Conservation (phyloP, 495 filamentous ascomycete genomes). For the Neurospora tetraspora region DNA sequence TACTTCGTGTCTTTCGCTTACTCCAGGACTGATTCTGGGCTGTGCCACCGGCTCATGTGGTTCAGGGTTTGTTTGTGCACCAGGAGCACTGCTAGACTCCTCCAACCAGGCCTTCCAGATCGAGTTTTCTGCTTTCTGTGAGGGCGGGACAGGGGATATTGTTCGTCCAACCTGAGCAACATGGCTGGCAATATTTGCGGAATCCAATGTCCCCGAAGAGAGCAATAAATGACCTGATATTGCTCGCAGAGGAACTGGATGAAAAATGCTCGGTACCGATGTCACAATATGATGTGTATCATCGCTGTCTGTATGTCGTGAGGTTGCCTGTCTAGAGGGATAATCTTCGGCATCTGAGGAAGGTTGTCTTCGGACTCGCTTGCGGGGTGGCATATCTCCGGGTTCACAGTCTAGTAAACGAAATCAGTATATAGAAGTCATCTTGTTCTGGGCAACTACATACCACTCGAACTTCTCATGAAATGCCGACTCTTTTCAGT, state of each 20-base stretch:
- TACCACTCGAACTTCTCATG: background rate
- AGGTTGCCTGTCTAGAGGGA: background rate
- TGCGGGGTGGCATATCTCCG: background rate
- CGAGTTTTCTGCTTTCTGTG: constrained; percentile 12
- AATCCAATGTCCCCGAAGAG: constrained; percentile 1
- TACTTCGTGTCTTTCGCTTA: constrained; percentile 9
- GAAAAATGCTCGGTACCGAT: constrained; percentile 3
- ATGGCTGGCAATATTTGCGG: constrained; percentile 13
- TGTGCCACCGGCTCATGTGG: background rate
- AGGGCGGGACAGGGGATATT: constrained; percentile 8
- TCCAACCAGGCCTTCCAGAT: constrained; percentile 14
- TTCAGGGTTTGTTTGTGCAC: background rate
- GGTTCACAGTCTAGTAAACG: background rate
- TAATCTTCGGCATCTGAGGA: background rate
- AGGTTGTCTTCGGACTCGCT: background rate
- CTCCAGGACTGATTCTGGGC: constrained; percentile 14
- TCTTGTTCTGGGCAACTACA: background rate
- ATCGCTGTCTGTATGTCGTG: background rate
- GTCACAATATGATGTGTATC: constrained; percentile 5
- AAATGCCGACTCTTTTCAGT: background rate
- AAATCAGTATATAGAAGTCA: background rate
- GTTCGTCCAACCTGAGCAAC: constrained; percentile 14
- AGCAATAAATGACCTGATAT: constrained; percentile 1
- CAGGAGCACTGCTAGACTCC: constrained; percentile 3
- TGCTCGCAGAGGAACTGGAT: constrained; percentile 10